phyloP scores from a whole-genome alignment of 148 eudicot genomes.

The Amaranthus hypochondriacus region DNA sequence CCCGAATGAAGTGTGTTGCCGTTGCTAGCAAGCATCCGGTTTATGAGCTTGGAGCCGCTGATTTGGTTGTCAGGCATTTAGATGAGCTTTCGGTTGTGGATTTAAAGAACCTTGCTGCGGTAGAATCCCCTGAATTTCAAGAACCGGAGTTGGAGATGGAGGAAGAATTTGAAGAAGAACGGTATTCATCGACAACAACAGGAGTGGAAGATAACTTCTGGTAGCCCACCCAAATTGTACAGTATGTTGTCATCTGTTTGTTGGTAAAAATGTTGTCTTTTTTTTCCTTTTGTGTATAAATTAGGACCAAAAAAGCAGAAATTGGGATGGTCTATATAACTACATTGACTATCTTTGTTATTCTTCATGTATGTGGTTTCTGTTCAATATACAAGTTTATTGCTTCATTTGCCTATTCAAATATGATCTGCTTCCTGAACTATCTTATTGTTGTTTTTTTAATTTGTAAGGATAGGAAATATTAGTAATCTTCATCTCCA shows the following conservation, averaged over 20 bases:
- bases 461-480: not conserved
- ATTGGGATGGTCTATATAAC: constrained; percentile 28
- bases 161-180: constrained; percentile 50
- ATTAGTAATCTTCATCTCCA: not conserved
- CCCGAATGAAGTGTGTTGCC: constrained; percentile 89
- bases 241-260: constrained; percentile 34
- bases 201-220: constrained; percentile 65
- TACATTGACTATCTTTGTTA: constrained; percentile 40
- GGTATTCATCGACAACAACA: constrained; percentile 31
- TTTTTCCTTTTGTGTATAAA: constrained; percentile 36
- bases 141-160: constrained; percentile 91
- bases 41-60: constrained; percentile 91
- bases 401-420: constrained; percentile 6
- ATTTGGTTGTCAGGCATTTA: constrained; percentile 69
- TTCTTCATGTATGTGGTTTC: constrained; percentile 36
- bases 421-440: not conserved
- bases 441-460: not conserved
- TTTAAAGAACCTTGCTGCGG: constrained; percentile 79
- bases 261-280: constrained; percentile 26
- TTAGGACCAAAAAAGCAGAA: constrained; percentile 25
- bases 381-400: constrained; percentile 27
- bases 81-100: constrained; percentile 87
- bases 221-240: constrained; percentile 45
- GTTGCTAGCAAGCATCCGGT: constrained; percentile 95
- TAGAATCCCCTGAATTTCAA: constrained; percentile 62